A percentile compares a stretch with the other conserved stretches of the same genome.
phyloP scores from a whole-genome alignment of 495 filamentous ascomycete genomes.

The Trichoderma gamsii region DNA sequence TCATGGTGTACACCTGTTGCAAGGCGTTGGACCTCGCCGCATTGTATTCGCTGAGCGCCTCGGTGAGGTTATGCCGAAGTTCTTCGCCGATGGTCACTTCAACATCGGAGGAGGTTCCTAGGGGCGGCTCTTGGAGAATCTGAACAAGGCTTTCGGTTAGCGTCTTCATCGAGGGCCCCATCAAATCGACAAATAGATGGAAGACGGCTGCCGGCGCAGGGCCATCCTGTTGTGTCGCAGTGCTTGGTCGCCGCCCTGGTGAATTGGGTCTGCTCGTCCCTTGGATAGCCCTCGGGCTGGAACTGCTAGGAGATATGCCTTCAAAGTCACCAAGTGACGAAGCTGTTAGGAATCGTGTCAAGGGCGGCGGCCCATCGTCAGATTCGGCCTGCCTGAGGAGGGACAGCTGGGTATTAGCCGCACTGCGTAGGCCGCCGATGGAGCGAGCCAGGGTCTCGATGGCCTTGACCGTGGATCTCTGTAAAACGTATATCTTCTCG shows the following conservation, averaged over 20 bases:
- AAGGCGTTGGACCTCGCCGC: conserved; percentile 68
- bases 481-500: conserved; percentile 73
- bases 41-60: conserved; percentile 73
- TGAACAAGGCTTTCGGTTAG: conserved; percentile 82
- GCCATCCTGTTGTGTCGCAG: neutral
- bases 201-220: conserved; percentile 71
- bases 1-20: conserved; percentile 66
- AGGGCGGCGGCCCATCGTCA: conserved; percentile 13
- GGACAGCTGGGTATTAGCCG: conserved; percentile 84
- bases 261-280: conserved; percentile 37
- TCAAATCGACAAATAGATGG: conserved; percentile 72
- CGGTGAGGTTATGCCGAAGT: conserved; percentile 68
- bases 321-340: conserved; percentile 17
- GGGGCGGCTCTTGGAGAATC: conserved; percentile 83
- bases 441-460: conserved; percentile 84
- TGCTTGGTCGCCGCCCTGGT: neutral
- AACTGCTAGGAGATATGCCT: conserved; percentile 27
- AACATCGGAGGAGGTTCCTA: conserved; percentile 56
- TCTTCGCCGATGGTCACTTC: conserved; percentile 67
- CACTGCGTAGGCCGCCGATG: conserved; percentile 84
- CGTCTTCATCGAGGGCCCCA: conserved; percentile 94
- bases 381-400: conserved; percentile 58
- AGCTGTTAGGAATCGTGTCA: conserved; percentile 27
- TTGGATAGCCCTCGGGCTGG: conserved; percentile 38
- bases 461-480: conserved; percentile 73